Conservation (phyloP, 805 yeast genomes). For the Saccharomycopsis amapae region DNA sequence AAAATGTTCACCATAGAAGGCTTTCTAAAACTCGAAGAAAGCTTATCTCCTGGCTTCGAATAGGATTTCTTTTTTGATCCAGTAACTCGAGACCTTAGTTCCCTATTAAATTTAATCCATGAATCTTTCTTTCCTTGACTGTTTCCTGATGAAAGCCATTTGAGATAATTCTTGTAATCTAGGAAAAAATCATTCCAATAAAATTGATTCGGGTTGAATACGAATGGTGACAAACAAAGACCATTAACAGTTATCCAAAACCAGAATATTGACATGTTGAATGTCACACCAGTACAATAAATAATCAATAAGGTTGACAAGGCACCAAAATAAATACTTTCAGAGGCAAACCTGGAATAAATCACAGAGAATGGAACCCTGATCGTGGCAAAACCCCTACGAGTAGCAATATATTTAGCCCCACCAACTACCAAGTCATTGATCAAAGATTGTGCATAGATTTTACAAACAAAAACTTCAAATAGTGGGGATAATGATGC, state of each 20-base stretch:
- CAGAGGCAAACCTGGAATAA: conserved; percentile 63
- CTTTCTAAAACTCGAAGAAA: conserved; percentile 38
- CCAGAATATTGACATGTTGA: conserved; percentile 51
- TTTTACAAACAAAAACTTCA: conserved; percentile 72
- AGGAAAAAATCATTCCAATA: conserved; percentile 55
- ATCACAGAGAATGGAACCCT: conserved; percentile 59
- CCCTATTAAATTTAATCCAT: conserved; percentile 45
- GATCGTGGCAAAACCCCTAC: conserved; percentile 74
- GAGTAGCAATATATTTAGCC: conserved; percentile 76
- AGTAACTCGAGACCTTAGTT: conserved; percentile 45
- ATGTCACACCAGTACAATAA: conserved; percentile 53
- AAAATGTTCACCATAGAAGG: conserved; percentile 43
- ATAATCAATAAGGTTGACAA: conserved; percentile 44
- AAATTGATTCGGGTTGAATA: conserved; percentile 62
- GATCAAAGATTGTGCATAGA: conserved; percentile 62
- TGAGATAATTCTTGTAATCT: conserved; percentile 45
- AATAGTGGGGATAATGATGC: conserved; percentile 68
- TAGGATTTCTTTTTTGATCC: conserved; percentile 45
- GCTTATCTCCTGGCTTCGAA: conserved; percentile 33
- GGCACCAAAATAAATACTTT: conserved; percentile 59
- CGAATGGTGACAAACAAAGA: conserved; percentile 49
- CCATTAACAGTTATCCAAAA: conserved; percentile 58
- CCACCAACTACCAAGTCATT: conserved; percentile 72
- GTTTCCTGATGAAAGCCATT: conserved; percentile 44
- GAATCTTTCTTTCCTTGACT: conserved; percentile 30